phyloP scores from a whole-genome alignment of 2,329 filamentous ascomycete species.

The Sclerotinia nivalis region DNA sequence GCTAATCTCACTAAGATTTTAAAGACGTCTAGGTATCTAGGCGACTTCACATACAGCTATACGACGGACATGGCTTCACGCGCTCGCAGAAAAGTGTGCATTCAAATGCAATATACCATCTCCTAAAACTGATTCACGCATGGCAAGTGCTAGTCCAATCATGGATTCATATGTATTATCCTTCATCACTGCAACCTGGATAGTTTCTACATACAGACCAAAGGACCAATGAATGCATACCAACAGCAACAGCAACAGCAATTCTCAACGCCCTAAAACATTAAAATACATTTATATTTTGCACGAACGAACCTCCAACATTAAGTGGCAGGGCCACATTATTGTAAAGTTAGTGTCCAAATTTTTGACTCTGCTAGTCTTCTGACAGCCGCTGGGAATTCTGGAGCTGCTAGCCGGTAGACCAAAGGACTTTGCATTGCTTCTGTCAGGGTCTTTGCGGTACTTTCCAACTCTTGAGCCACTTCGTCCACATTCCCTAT shows the following conservation, averaged over 20 bases:
- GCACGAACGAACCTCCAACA: background rate
- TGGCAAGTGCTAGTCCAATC: background rate
- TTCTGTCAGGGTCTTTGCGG: background rate
- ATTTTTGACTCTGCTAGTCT: background rate
- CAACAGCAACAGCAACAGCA: background rate
- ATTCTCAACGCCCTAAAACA: background rate
- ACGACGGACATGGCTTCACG: background rate
- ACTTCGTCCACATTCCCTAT: background rate
- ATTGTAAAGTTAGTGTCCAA: too few relatives aligned
- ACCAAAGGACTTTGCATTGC: background rate
- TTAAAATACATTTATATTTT: background rate
- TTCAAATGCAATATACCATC: background rate
- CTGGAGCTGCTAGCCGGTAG: background rate
- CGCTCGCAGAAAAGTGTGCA: background rate
- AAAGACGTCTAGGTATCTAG: background rate
- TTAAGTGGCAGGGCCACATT: background rate
- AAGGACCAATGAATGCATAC: background rate
- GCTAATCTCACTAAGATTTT: background rate
- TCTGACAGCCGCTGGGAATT: background rate
- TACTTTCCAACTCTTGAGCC: background rate
- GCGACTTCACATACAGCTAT: background rate
- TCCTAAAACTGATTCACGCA: background rate
- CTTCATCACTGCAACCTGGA: background rate
- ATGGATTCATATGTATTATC: background rate
- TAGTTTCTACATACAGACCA: conserved; percentile 2